Percentiles rank a stretch among this genome's conserved stretches.
phyloP scores from a whole-genome alignment of 257 asterid species.

The Hygrophila difformis region DNA sequence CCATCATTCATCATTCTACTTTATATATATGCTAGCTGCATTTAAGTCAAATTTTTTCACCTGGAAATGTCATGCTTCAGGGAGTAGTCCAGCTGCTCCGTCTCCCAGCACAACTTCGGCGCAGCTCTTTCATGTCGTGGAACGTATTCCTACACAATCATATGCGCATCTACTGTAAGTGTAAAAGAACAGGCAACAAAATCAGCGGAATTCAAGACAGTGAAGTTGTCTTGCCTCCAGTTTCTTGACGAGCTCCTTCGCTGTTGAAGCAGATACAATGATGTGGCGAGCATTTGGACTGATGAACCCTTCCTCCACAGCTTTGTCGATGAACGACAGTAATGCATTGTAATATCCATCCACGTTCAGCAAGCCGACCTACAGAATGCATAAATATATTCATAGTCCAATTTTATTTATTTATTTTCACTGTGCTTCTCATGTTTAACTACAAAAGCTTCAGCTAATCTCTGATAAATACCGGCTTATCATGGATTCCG shows the following conservation, averaged over 20 bases:
- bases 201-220: no score
- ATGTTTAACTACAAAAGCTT: background rate
- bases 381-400: constrained; percentile 12
- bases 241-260: constrained; percentile 73
- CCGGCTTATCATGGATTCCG: constrained; percentile 97
- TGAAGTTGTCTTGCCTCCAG: constrained; percentile 93
- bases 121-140: constrained; percentile 54
- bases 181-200: no score
- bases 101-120: constrained; percentile 53
- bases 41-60: constrained; percentile 35
- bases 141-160: constrained; percentile 32
- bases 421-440: no score
- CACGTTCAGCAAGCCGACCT: constrained; percentile 93
- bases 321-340: constrained; percentile 63
- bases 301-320: constrained; percentile 91
- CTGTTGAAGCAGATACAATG: constrained; percentile 82
- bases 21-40: constrained; percentile 15
- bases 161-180: background rate
- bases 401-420: no score
- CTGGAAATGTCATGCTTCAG: constrained; percentile 31
- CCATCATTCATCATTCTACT: constrained; percentile 19
- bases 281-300: constrained; percentile 81
- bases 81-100: constrained; percentile 39
- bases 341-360: constrained; percentile 84
- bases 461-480: no score